These are phyloP conservation scores for Euphorbia corollata DNA, from an alignment of 441 rosid genomes.

Conservation along the genomic window DNA sequence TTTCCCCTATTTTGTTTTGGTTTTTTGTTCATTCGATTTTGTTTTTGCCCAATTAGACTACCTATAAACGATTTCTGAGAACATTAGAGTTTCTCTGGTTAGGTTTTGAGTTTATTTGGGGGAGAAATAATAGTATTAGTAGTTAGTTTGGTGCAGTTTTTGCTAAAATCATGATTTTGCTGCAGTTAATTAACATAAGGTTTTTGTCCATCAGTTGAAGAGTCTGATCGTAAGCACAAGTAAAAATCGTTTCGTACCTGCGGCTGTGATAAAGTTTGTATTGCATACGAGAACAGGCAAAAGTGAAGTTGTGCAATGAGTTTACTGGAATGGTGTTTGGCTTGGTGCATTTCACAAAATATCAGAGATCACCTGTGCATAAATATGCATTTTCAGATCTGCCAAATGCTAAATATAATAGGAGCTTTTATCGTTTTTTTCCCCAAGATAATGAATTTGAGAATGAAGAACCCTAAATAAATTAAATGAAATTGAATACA, in stretches of 20 bases:
- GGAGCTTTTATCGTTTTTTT: not conserved
- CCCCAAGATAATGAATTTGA: not conserved
- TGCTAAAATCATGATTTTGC: not conserved
- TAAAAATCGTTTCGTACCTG: not conserved
- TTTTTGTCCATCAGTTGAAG: not conserved
- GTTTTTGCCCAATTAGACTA: not conserved
- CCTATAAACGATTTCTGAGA: not conserved
- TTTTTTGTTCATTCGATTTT: not conserved
- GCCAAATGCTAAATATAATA: not conserved
- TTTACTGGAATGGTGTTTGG: constrained; percentile 8
- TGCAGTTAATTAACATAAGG: not conserved
- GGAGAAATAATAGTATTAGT: not conserved
- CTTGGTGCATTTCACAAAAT: not conserved
- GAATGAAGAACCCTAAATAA: not conserved
- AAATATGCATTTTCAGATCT: not conserved
- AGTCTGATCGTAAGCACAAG: not conserved
- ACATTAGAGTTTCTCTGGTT: not conserved
- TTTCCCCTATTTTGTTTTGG: no score
- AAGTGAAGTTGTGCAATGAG: not conserved
- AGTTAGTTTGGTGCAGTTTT: not conserved
- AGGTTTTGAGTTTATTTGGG: not conserved
- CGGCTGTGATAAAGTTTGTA: not conserved
- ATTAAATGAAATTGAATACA: no score
- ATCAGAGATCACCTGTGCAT: not conserved
- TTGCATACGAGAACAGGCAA: not conserved